Evolutionary conservation across 352 stramenopile genomes (phyloP), one percentile per base, ranked within the genome.

Genomic region (Phytophthora tentaculata): DNA sequence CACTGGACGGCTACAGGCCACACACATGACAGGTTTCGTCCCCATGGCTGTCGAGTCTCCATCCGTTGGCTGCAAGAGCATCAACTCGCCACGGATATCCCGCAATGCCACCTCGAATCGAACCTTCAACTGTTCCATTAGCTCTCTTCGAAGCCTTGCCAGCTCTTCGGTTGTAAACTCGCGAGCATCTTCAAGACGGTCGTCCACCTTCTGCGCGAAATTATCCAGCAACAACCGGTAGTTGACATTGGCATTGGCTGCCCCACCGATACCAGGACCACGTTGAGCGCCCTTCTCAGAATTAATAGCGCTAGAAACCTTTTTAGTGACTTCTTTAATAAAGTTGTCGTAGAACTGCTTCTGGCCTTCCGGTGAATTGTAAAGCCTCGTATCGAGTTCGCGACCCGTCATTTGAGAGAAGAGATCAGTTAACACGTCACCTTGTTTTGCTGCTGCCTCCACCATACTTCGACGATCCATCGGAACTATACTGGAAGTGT

Each of bases 21-120:
- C 86, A 55, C 86, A 94, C 84, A 95, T 93, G 23, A 91, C 79
- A 0, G 85, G 84, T 48, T 92, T 94, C 16, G 86, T 93, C 29
- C 84, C 86, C 56, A 94, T 79, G 6, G 88, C 83, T 4, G 88
- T 94, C 44, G 86, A 88, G 41, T 92, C 85, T 49, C 83, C 80
- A 50, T 73, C 78, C n/a, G 61, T 70, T 26, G 64, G 64, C 45
- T 73, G 43, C 32, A 85, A 78, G n/a, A 89, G 54, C 73, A 84
- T 83, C 29, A 93, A 75, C 74, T 93, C 83, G 41, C 71, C 77
- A 22, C 86, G 81, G 49, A 94, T 58, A 3, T 94, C 82, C 12
- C 82, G 77, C 49, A 94, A 47, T 20, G 80, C 83, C 10, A 77
- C 57, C 23, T 91, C 80, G 20, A 94, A 78, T 5, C 75, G 69